phyloP scores from a whole-genome alignment of 1,284 basidiomycete species.

The Mycena citricolor region DNA sequence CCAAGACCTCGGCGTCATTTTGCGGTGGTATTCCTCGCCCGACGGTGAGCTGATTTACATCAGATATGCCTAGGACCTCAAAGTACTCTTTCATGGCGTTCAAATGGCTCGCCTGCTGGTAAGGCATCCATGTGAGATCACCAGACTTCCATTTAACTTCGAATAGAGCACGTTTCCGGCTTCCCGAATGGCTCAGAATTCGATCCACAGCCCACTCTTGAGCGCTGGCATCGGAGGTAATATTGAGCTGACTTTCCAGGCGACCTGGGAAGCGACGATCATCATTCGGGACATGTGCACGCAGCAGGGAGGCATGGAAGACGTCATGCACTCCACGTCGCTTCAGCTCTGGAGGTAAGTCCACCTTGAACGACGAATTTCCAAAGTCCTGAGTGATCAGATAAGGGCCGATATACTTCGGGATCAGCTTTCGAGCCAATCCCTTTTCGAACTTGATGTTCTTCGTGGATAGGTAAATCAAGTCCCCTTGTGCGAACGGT shows the following conservation, averaged over 20 bases:
- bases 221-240: neutral
- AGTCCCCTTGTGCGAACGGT: slow-evolving; percentile 4
- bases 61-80: slow-evolving; percentile 19
- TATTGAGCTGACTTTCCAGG: slow-evolving; percentile 12
- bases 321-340: slow-evolving; percentile 25
- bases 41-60: slow-evolving; percentile 30
- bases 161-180: neutral
- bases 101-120: neutral
- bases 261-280: slow-evolving; percentile 28
- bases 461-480: slow-evolving; percentile 24
- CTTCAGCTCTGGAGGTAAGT: slow-evolving; percentile 21
- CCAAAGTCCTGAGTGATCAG: slow-evolving; percentile 18
- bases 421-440: slow-evolving; percentile 6
- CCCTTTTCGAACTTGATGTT: slow-evolving; percentile 25
- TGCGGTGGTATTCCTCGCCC: neutral
- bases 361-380: slow-evolving; percentile 8
- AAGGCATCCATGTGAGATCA: slow-evolving; percentile 12
- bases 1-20: neutral
- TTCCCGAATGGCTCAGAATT: neutral
- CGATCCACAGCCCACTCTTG: slow-evolving; percentile 4
- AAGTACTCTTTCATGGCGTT: slow-evolving; percentile 13
- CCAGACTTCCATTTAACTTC: slow-evolving; percentile 7
- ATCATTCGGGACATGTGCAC: slow-evolving; percentile 26
- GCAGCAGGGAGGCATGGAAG: slow-evolving; percentile 27
- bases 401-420: slow-evolving; percentile 16